These are phyloP conservation scores for Diplodia corticola DNA, from an alignment of 2,329 filamentous ascomycete species.

Conservation along the genomic window DNA sequence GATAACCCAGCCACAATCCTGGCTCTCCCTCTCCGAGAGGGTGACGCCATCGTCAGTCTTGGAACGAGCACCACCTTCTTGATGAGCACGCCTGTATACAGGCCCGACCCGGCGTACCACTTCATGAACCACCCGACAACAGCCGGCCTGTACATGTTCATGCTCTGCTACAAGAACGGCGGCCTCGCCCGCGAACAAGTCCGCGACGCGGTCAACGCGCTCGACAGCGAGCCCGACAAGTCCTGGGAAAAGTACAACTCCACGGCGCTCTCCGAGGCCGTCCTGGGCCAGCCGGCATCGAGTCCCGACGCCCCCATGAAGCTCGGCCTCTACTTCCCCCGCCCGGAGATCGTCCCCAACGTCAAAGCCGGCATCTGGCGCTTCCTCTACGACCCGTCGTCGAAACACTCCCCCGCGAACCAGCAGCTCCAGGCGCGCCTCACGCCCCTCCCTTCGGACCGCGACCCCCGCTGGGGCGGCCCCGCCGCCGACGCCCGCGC, in stretches of 20 bases:
- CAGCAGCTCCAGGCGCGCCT: slow-evolving; percentile 43
- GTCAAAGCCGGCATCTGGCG: slow-evolving; percentile 84
- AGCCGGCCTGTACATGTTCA: slow-evolving; percentile 94
- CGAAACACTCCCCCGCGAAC: slow-evolving; percentile 40
- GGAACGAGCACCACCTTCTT: slow-evolving; percentile 96
- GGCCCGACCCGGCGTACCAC: slow-evolving; percentile 86
- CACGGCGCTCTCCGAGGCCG: slow-evolving; percentile 65
- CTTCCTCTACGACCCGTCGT: slow-evolving; percentile 57
- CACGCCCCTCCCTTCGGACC: slow-evolving; percentile 47
- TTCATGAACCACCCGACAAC: slow-evolving; percentile 98
- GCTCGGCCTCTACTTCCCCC: slow-evolving; percentile 90
- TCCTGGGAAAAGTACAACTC: slow-evolving; percentile 82
- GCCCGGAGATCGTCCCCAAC: slow-evolving; percentile 94
- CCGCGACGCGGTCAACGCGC: slow-evolving; percentile 71
- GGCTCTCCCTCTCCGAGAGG: slow-evolving; percentile 78
- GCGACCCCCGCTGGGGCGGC: slow-evolving; percentile 55
- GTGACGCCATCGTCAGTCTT: slow-evolving; percentile 91
- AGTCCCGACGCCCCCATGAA: slow-evolving; percentile 63
- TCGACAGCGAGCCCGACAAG: slow-evolving; percentile 49
- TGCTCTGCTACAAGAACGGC: slow-evolving; percentile 99
- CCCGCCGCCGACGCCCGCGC: slow-evolving; percentile 70
- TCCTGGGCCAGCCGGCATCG: slow-evolving; percentile 61
- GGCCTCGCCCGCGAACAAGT: slow-evolving; percentile 88
- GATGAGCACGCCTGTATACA: slow-evolving; percentile 92
- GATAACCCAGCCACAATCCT: slow-evolving; percentile 97